Conservation (phyloP, 1,139 yeast species). For the Candida sp. region DNA sequence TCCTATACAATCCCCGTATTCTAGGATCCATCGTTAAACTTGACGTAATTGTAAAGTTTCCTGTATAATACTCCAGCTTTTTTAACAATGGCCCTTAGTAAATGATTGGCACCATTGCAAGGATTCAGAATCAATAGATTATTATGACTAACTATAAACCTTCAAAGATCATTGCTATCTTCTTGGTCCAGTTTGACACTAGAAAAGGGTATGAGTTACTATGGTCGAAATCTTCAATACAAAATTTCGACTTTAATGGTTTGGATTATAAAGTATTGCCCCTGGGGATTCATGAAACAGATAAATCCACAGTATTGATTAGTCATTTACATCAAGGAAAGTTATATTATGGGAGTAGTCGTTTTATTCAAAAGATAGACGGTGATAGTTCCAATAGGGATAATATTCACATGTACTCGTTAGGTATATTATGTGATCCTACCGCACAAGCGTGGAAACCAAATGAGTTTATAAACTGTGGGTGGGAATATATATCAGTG, state of each 20-base stretch:
- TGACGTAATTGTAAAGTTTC: background rate
- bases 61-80: background rate
- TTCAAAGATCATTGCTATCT: conserved; percentile 45
- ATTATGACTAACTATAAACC: conserved; percentile 9
- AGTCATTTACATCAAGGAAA: conserved; percentile 25
- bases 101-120: too few relatives aligned
- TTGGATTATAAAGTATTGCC: conserved; percentile 78
- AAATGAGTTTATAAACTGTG: conserved; percentile 45
- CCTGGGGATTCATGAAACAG: conserved; percentile 73
- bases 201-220: conserved; percentile 58
- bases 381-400: conserved; percentile 34
- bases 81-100: too few relatives aligned
- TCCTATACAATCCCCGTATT: conserved; percentile 27
- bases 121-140: background rate
- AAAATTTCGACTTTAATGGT: conserved; percentile 24
- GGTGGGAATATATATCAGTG: conserved; percentile 55
- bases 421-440: conserved; percentile 60
- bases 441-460: conserved; percentile 45
- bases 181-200: conserved; percentile 62
- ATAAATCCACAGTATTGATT: conserved; percentile 41
- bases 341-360: conserved; percentile 35
- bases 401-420: conserved; percentile 60
- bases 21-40: conserved; percentile 25
- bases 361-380: conserved; percentile 26
- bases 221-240: conserved; percentile 42